phyloP scores from a whole-genome alignment of 164 flowering plant species.

The Vitis vinifera region DNA sequence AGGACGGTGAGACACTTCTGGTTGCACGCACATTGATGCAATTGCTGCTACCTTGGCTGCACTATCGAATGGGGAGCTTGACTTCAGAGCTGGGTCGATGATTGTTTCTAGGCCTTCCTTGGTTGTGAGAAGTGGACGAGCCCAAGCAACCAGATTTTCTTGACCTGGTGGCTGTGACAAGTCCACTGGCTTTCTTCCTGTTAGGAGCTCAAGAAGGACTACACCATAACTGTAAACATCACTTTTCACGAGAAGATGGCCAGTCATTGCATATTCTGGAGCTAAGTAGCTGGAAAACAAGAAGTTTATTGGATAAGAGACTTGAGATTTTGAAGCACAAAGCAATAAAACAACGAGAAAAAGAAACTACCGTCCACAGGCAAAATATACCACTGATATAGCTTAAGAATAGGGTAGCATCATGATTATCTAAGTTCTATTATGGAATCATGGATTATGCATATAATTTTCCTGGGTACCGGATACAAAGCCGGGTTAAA shows the following conservation, averaged over 20 bases:
- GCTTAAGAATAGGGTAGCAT: no score
- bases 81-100: slow-evolving; percentile 39
- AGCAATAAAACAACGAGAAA: background rate
- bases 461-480: no score
- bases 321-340: background rate
- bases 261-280: slow-evolving; percentile 78
- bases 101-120: slow-evolving; percentile 43
- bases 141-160: slow-evolving; percentile 70
- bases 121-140: slow-evolving; percentile 56
- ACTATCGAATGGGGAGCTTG: slow-evolving; percentile 31
- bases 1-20: slow-evolving; percentile 75
- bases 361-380: background rate
- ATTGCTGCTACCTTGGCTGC: slow-evolving; percentile 58
- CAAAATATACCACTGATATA: no score
- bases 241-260: slow-evolving; percentile 70
- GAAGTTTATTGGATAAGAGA: background rate
- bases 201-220: slow-evolving; percentile 66
- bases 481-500: no score
- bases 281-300: slow-evolving; percentile 51
- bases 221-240: slow-evolving; percentile 84
- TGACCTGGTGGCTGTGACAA: slow-evolving; percentile 63
- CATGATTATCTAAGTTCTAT: no score
- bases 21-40: slow-evolving; percentile 74
- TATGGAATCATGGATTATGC: no score
- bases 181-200: slow-evolving; percentile 73